These are phyloP conservation scores for Pythium biforme DNA, from an alignment of 352 stramenopile species.

Conservation along the genomic window DNA sequence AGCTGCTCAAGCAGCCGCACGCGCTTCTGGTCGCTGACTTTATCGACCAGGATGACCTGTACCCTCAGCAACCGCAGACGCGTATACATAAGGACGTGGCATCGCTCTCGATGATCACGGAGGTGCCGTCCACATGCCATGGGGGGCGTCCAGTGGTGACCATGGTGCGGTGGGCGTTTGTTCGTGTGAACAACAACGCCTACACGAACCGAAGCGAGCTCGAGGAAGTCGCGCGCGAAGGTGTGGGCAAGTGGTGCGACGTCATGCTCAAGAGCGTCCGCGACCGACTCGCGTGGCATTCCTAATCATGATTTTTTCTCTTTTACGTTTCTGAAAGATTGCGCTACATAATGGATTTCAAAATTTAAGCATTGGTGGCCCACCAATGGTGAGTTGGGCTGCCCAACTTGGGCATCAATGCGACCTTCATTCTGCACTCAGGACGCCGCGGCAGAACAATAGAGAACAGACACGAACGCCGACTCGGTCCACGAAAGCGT, in stretches of 20 bases:
- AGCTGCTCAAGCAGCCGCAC: constrained; percentile 8
- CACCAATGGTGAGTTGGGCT: no score
- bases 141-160: not conserved
- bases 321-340: no score
- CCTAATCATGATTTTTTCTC: no score
- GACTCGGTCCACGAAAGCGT: no score
- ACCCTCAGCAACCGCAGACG: constrained; percentile 27
- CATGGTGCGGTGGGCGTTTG: constrained; percentile 8
- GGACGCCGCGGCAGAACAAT: no score
- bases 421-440: no score
- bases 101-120: not conserved
- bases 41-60: constrained; percentile 38
- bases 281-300: constrained; percentile 5
- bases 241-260: constrained; percentile 12
- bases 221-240: not conserved
- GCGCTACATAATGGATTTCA: no score
- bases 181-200: constrained; percentile 4
- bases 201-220: not conserved
- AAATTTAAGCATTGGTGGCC: no score
- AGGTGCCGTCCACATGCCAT: not conserved
- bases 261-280: constrained; percentile 5
- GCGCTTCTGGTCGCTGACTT: constrained; percentile 27
- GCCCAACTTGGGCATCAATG: no score
- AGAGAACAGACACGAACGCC: no score
- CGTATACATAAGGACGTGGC: constrained; percentile 39